Conservation (phyloP, 345 rosid species). For the Carallia brachiata region DNA sequence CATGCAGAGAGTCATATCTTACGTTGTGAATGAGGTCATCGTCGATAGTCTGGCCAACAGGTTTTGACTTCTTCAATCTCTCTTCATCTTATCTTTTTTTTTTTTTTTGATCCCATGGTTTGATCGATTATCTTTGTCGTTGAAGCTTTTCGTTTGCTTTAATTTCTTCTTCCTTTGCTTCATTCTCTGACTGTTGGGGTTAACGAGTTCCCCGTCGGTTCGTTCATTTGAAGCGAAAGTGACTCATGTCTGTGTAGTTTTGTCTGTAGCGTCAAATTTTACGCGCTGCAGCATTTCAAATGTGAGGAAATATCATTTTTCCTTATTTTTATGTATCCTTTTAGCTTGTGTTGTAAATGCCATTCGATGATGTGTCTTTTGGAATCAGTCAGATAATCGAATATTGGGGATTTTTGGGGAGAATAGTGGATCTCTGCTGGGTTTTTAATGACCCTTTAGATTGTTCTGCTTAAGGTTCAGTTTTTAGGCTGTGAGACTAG, state of each 20-base stretch:
- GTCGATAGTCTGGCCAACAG: constrained; percentile 90
- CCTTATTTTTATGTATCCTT: too few species aligned
- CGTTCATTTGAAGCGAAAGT: constrained; percentile 53
- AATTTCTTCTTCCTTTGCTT: constrained; percentile 25
- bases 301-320: too few species aligned
- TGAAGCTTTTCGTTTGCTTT: background rate
- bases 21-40: constrained; percentile 71
- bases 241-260: constrained; percentile 10
- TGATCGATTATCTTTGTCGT: background rate
- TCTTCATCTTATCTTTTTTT: background rate
- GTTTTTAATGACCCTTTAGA: background rate
- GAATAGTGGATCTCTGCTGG: too few species aligned
- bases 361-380: background rate
- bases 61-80: constrained; percentile 28
- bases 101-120: background rate
- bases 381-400: background rate
- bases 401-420: background rate
- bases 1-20: constrained; percentile 66
- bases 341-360: too few species aligned
- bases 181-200: constrained; percentile 42
- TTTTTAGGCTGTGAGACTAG: constrained; percentile 10
- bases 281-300: constrained; percentile 4
- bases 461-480: constrained; percentile 4
- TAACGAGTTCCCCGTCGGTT: constrained; percentile 37
- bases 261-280: background rate